These are phyloP conservation scores for Penicillium sp. DNA, from an alignment of 2,329 filamentous ascomycete genomes.

Conservation along the genomic window DNA sequence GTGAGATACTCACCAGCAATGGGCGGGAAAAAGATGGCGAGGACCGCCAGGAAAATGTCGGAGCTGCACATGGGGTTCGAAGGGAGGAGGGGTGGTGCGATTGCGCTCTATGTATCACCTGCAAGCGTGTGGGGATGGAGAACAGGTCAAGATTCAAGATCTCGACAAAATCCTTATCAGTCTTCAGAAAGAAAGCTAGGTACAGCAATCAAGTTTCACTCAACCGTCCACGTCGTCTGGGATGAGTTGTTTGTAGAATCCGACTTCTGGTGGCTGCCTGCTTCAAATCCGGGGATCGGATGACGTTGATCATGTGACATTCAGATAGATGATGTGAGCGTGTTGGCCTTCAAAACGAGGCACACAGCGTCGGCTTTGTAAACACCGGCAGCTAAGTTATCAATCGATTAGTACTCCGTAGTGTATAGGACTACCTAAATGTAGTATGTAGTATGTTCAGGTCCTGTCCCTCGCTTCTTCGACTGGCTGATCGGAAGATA, in stretches of 20 bases:
- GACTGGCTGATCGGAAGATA: no score
- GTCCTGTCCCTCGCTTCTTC: no score
- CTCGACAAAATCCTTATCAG: conserved; percentile 1
- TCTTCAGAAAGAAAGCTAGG: not conserved
- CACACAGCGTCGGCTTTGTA: not conserved
- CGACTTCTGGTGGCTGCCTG: conserved; percentile 14
- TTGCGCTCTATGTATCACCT: conserved; percentile 17
- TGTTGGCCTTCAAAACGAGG: not conserved
- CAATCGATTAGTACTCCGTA: not conserved
- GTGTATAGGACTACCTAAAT: no score
- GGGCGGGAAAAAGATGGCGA: conserved; percentile 63
- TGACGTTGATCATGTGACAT: conserved; percentile 26
- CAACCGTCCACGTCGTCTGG: not conserved
- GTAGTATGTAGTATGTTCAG: no score
- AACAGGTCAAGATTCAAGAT: not conserved
- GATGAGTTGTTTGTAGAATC: not conserved
- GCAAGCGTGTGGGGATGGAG: not conserved
- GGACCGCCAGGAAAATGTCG: conserved; percentile 62
- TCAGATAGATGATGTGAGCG: not conserved
- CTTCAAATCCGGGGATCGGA: conserved; percentile 9
- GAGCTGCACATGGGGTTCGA: conserved; percentile 56
- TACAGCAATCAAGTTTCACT: not conserved
- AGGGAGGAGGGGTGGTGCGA: conserved; percentile 1
- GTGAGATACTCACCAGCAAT: conserved; percentile 52
- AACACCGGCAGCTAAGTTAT: not conserved